Evolutionary conservation across 306 rosid species (phyloP), one percentile per base, ranked within the genome.

Genomic region (Trifolium fragiferum): DNA sequence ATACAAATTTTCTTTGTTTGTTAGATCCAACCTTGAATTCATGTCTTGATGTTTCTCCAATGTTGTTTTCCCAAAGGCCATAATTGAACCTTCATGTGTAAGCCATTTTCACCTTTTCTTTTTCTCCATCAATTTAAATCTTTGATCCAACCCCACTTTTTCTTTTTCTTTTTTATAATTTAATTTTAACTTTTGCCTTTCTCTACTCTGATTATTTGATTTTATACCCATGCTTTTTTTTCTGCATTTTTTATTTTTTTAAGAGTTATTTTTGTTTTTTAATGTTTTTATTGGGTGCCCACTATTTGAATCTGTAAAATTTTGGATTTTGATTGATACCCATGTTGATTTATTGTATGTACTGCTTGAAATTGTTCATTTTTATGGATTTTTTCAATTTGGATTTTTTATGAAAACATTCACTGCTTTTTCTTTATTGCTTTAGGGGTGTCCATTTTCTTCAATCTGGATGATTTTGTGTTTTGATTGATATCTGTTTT

Each of bases 51-150:
- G 57, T 60, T 88, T 78, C 91, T 81, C 87, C 88, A 73, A 83
- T 86, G 96, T 84, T 87, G 89, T 77, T 84, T 76, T 69, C 74
- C 80, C 70, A 80, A 73, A 74, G 72, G 44, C 81, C 81, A 78
- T 63, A 66, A 73, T 82, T 84, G 85, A 84, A 79, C 87, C 84
- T 67, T 68, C 70, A 38, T 75, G 76, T 67, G 77, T 80, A 78
- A 84, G 78, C 79, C 80, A 79, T 83, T 81, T 73, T 65, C 70
- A 75, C 72, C 65, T 70, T 50, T 53, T 76, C 47, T 35, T 58
- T 57, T 43, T 44, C 40, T 74, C 73, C 72, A 76, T 84, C 30
- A 35, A 46, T 57, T 82, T 30, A 61, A 72, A 11, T 49, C 27
- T 41, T 49, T 49, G 81, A 77, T 64, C 83, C 72, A 35, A 72